phyloP scores from a whole-genome alignment of 148 eudicot species.

The Camellia sinensis region DNA sequence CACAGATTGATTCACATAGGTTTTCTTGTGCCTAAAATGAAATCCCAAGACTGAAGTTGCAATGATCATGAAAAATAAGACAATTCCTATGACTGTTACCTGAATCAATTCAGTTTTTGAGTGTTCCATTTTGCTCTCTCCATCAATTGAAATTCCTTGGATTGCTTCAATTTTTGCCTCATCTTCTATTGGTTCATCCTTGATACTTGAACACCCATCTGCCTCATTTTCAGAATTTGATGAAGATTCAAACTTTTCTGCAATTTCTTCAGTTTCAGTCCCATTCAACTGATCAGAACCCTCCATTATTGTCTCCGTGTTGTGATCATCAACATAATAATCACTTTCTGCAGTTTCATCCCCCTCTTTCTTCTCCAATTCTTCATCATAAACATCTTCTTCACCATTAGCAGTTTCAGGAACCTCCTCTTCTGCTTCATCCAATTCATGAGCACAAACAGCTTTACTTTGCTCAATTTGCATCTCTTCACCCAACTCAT shows the following conservation, averaged over 20 bases:
- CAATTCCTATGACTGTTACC: slow-evolving; percentile 4
- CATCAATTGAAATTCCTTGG: not conserved
- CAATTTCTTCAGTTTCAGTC: not conserved
- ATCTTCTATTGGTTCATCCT: not conserved
- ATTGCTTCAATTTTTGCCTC: not conserved
- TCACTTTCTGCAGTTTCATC: too few species aligned
- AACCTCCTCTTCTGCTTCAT: not conserved
- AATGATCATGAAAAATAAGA: not conserved
- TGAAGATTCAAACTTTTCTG: not conserved
- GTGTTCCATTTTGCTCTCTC: not conserved
- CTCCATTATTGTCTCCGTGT: not conserved
- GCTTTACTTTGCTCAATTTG: too few species aligned
- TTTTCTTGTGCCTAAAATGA: slow-evolving; percentile 21
- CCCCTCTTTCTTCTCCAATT: not conserved
- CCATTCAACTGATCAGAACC: not conserved
- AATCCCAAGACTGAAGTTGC: slow-evolving; percentile 18
- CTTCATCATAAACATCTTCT: slow-evolving; percentile 3
- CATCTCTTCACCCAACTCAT: too few species aligned
- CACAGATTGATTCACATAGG: slow-evolving; percentile 4
- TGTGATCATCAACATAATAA: too few species aligned
- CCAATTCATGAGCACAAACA: too few species aligned
- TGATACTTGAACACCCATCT: not conserved
- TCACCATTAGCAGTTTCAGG: not conserved
- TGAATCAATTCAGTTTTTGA: not conserved
- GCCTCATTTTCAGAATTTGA: not conserved